Conservation (phyloP, 129 eudicot species). For the Tagetes patula region DNA sequence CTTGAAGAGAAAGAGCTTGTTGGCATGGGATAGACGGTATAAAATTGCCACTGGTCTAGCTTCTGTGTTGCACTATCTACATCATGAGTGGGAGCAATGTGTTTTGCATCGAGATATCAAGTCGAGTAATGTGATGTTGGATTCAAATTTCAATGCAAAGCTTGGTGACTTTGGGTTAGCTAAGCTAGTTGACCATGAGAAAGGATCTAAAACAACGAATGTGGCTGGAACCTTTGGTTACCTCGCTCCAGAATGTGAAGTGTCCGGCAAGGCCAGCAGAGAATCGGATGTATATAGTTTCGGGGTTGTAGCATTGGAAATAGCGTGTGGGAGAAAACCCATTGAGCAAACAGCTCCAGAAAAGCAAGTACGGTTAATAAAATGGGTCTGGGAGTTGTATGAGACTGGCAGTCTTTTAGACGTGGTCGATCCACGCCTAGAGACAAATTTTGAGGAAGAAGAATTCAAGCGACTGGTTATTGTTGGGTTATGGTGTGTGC, state of each 20-base stretch:
- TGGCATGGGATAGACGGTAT: slow-evolving; percentile 35
- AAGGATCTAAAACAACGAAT: slow-evolving; percentile 36
- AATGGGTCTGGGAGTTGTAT: slow-evolving; percentile 45
- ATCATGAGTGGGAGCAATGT: slow-evolving; percentile 45
- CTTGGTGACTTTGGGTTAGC: slow-evolving; percentile 57
- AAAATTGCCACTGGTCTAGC: slow-evolving; percentile 41
- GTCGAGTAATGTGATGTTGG: slow-evolving; percentile 52
- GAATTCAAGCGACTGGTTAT: slow-evolving; percentile 36
- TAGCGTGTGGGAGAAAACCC: slow-evolving; percentile 39
- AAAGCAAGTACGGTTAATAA: slow-evolving; percentile 10
- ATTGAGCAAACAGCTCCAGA: slow-evolving; percentile 15
- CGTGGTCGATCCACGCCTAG: slow-evolving; percentile 36
- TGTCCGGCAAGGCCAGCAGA: slow-evolving; percentile 43
- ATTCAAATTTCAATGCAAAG: slow-evolving; percentile 39
- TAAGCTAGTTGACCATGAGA: slow-evolving; percentile 44
- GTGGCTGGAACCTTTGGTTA: slow-evolving; percentile 50
- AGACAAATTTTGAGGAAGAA: slow-evolving; percentile 12
- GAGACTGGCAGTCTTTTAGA: slow-evolving; percentile 39
- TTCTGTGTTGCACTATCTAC: slow-evolving; percentile 40
- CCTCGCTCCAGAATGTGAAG: slow-evolving; percentile 45
- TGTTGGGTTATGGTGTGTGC: slow-evolving; percentile 54
- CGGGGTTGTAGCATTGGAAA: slow-evolving; percentile 45
- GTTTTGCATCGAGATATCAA: slow-evolving; percentile 44
- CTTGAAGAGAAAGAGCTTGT: slow-evolving; percentile 16
- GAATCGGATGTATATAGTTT: slow-evolving; percentile 56